These are phyloP conservation scores for Cystoderma amianthinum DNA, from an alignment of 768 basidiomycete genomes.

Conservation along the genomic window DNA sequence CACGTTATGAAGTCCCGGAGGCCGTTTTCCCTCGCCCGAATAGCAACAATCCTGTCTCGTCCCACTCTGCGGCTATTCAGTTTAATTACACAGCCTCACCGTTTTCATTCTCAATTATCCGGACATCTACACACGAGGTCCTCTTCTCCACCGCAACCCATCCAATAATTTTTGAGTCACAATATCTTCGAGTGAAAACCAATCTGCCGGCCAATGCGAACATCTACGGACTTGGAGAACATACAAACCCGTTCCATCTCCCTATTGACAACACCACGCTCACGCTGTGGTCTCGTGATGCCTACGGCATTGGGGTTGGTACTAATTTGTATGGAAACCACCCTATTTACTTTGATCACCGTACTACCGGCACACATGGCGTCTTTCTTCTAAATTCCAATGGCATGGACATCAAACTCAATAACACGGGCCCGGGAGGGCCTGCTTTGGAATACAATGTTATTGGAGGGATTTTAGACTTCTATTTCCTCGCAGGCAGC, in stretches of 20 bases:
- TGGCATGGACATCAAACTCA: conserved; percentile 74
- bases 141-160: conserved; percentile 56
- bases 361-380: conserved; percentile 58
- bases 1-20: conserved; percentile 61
- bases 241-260: conserved; percentile 60
- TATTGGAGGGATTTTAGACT: conserved; percentile 72
- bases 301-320: conserved; percentile 47
- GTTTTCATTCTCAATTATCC: conserved; percentile 54
- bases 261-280: conserved; percentile 36
- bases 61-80: conserved; percentile 33
- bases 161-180: conserved; percentile 68
- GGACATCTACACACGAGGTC: conserved; percentile 40
- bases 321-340: conserved; percentile 71
- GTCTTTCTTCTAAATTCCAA: conserved; percentile 66
- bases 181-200: conserved; percentile 71
- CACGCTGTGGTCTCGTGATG: conserved; percentile 62
- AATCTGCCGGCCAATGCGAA: conserved; percentile 52
- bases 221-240: conserved; percentile 76
- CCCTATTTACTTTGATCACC: conserved; percentile 68
- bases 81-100: conserved; percentile 57
- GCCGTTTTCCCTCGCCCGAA: conserved; percentile 52
- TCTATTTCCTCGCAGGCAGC: conserved; percentile 73
- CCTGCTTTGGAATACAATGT: conserved; percentile 64
- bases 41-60: conserved; percentile 15
- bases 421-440: conserved; percentile 23